Conservation (phyloP, 805 yeast genomes). For the Debaryomyces castellii region DNA sequence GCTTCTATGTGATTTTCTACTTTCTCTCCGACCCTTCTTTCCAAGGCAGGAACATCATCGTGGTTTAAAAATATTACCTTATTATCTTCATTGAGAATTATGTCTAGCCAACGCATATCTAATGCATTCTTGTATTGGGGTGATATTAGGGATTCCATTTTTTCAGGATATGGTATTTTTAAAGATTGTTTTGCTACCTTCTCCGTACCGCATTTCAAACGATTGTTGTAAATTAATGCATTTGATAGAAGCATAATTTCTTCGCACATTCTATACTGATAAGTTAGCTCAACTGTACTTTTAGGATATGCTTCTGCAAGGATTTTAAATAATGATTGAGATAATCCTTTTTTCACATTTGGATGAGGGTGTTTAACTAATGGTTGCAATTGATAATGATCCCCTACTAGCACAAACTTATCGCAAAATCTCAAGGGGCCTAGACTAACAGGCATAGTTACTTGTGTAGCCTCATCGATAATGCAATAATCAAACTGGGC, state of each 20-base stretch:
- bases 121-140: not conserved
- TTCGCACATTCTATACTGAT: slow-evolving; percentile 89
- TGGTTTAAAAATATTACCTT: slow-evolving; percentile 80
- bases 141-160: slow-evolving; percentile 15
- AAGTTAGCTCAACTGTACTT: slow-evolving; percentile 70
- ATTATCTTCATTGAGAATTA: slow-evolving; percentile 51
- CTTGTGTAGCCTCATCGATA: slow-evolving; percentile 95
- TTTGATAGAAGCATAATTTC: slow-evolving; percentile 87
- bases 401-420: slow-evolving; percentile 91
- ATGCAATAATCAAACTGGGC: slow-evolving; percentile 85
- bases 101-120: slow-evolving; percentile 51
- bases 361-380: slow-evolving; percentile 60
- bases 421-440: slow-evolving; percentile 83
- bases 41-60: slow-evolving; percentile 62
- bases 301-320: slow-evolving; percentile 73
- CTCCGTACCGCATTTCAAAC: slow-evolving; percentile 72
- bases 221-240: slow-evolving; percentile 70
- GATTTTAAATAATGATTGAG: slow-evolving; percentile 71
- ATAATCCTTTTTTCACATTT: slow-evolving; percentile 65
- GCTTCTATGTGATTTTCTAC: slow-evolving; percentile 76
- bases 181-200: slow-evolving; percentile 61
- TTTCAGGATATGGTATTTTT: slow-evolving; percentile 42
- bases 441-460: slow-evolving; percentile 83
- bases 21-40: slow-evolving; percentile 59
- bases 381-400: slow-evolving; percentile 92